Evolutionary conservation across 2,329 filamentous ascomycete genomes (phyloP).

Genomic region (Penicillium sp.): DNA sequence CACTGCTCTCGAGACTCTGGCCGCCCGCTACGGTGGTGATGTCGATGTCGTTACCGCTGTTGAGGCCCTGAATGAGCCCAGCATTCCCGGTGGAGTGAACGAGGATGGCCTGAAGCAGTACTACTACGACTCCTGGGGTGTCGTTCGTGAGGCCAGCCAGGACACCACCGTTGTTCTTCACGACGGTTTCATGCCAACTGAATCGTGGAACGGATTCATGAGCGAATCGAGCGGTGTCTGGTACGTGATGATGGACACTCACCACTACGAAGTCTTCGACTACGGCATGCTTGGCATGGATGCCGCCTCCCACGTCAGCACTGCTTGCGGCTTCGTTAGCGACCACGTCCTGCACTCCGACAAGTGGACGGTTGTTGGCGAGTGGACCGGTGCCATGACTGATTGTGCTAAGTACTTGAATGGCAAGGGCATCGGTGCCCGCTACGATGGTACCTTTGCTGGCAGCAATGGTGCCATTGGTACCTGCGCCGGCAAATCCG

Average conservation of each 20-base stretch:
- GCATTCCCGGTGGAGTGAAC: constrained; percentile 38
- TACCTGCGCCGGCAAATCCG: constrained; percentile 51
- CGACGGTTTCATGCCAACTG: constrained; percentile 44
- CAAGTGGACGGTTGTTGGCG: constrained; percentile 64
- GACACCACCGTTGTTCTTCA: constrained; percentile 54
- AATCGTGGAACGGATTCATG: constrained; percentile 59
- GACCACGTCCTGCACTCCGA: constrained; percentile 50
- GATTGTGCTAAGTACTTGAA: constrained; percentile 53
- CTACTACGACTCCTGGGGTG: constrained; percentile 52
- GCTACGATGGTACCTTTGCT: constrained; percentile 54
- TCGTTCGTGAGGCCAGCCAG: constrained; percentile 43
- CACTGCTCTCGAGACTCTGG: constrained; percentile 54
- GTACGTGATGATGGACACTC: constrained; percentile 61
- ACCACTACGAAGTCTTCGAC: constrained; percentile 51
- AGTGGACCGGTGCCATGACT: constrained; percentile 66
- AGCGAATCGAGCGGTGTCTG: constrained; percentile 42
- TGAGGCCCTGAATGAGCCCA: constrained; percentile 44
- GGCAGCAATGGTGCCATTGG: constrained; percentile 47
- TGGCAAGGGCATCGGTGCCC: constrained; percentile 56
- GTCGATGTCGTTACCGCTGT: constrained; percentile 56
- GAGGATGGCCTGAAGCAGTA: constrained; percentile 49
- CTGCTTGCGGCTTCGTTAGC: constrained; percentile 53
- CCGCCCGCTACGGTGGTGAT: constrained; percentile 54
- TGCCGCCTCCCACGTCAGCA: constrained; percentile 51
- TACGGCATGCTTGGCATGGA: constrained; percentile 34